Conservation (phyloP, 441 rosid species). For the Rhodomyrtus psidioides region DNA sequence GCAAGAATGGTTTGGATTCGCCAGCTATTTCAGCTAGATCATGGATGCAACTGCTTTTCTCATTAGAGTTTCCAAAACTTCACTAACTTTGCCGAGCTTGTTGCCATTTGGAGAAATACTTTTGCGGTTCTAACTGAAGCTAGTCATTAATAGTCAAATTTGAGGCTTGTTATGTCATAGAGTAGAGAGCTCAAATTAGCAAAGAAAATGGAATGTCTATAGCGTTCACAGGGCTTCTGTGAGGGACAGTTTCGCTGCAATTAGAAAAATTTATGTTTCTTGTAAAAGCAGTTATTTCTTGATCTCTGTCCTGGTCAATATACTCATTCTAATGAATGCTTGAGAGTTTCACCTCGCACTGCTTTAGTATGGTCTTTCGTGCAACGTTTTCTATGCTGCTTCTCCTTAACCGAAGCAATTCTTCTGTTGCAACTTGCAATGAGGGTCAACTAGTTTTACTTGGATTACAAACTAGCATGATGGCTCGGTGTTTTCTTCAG, state of each 20-base stretch:
- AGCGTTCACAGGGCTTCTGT: background rate
- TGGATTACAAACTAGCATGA: background rate
- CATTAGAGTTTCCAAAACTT: background rate
- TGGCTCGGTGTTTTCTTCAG: background rate
- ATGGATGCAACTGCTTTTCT: background rate
- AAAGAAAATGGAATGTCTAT: background rate
- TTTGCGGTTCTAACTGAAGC: background rate
- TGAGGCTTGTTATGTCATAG: background rate
- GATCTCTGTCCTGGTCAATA: background rate
- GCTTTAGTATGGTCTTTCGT: background rate
- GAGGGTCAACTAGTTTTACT: background rate
- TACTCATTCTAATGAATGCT: background rate
- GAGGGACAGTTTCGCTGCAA: background rate
- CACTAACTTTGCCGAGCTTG: background rate
- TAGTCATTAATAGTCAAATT: background rate
- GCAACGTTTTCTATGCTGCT: background rate
- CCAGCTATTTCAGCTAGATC: background rate
- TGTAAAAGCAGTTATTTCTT: background rate
- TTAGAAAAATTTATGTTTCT: background rate
- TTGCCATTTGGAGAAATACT: background rate
- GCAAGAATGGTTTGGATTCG: background rate
- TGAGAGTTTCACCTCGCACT: background rate
- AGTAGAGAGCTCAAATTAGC: background rate
- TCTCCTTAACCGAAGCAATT: background rate
- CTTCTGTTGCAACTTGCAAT: background rate